These are phyloP conservation scores for Boletus insuetus DNA, from an alignment of 768 basidiomycete genomes.

Conservation along the genomic window DNA sequence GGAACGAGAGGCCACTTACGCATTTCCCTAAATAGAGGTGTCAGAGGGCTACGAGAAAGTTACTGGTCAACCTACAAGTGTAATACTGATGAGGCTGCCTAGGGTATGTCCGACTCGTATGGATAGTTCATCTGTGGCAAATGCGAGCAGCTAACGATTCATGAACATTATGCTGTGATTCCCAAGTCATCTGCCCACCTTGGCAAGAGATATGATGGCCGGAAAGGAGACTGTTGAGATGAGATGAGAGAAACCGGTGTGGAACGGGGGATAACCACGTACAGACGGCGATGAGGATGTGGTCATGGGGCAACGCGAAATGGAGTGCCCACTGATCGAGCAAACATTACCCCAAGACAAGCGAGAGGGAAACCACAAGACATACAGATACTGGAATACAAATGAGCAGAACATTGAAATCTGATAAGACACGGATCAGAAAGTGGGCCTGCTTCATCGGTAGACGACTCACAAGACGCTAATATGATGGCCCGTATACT, in stretches of 20 bases:
- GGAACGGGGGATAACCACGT: slow-evolving; percentile 29
- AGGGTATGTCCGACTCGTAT: slow-evolving; percentile 79
- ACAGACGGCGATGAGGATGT: slow-evolving; percentile 76
- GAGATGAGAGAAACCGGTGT: not conserved
- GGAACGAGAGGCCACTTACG: slow-evolving; percentile 18
- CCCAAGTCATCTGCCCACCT: slow-evolving; percentile 38
- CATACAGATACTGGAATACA: slow-evolving; percentile 70
- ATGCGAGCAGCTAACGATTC: slow-evolving; percentile 59
- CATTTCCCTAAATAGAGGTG: slow-evolving; percentile 24
- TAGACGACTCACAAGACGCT: slow-evolving; percentile 53
- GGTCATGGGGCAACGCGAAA: slow-evolving; percentile 48
- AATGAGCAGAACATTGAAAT: slow-evolving; percentile 66
- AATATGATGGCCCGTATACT: slow-evolving; percentile 54
- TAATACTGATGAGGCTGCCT: slow-evolving; percentile 83
- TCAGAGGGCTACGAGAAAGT: not conserved
- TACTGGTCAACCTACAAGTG: slow-evolving; percentile 48
- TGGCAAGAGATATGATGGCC: slow-evolving; percentile 82
- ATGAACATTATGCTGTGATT: slow-evolving; percentile 1
- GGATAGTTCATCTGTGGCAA: slow-evolving; percentile 84
- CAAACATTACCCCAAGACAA: not conserved
- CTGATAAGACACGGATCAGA: slow-evolving; percentile 33
- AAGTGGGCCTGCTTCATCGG: not conserved
- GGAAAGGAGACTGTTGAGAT: slow-evolving; percentile 62
- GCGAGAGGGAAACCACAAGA: not conserved
- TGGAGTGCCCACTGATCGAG: slow-evolving; percentile 65